Base-by-base conservation (phyloP, 495 filamentous ascomycete species). In the Annulohypoxylon stygium region DNA sequence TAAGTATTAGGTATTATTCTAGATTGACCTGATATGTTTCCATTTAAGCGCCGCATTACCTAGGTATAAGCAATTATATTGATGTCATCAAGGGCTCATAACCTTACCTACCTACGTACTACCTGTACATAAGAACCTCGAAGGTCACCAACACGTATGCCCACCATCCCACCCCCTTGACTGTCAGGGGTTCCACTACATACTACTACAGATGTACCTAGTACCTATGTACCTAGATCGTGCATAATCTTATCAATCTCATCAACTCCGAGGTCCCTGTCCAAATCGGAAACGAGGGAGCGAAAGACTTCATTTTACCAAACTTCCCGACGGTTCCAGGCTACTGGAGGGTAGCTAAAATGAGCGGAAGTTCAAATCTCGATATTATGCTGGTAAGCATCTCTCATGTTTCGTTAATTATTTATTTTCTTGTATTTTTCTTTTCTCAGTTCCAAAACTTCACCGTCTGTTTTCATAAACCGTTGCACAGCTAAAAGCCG, bases 341-440 rank as follows among this genome's bases (percentile, higher is more conserved):
- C 37, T 64, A 8, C 57, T 36, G 47, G 45, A 50, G 10, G 65
- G 53, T 60, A 45, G 54, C 30, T 53, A 69, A 25, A 50, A 78
- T 78, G 76, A 65, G 65, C 23, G 51, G 65, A 1, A 80, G 51
- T 75, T 79, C 76, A 65, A 80, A 83, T 55, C 76, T 74, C 51
- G 78, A 83, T 75, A 70, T 81, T 18, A 80, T 83, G 67, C 74
- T 83, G 33, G 81, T 83, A 67, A 79, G 80, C 60, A 60, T 41
- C 23, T 54, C 16, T 59, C 48, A 41, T 67, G n/a, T 12, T 14
- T 55, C 11, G 0, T 36, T n/a, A 39, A 23, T 23, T 26, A 59
- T 20, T 25, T 18, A 12, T 25, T 26, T 60, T 26, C 8, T 14
- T 14, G 16, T 39, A 6, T 10, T 26, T 60, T n/a, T 39, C 5